phyloP scores from a whole-genome alignment of 1,139 yeast genomes.

The Geotrichum candidum region DNA sequence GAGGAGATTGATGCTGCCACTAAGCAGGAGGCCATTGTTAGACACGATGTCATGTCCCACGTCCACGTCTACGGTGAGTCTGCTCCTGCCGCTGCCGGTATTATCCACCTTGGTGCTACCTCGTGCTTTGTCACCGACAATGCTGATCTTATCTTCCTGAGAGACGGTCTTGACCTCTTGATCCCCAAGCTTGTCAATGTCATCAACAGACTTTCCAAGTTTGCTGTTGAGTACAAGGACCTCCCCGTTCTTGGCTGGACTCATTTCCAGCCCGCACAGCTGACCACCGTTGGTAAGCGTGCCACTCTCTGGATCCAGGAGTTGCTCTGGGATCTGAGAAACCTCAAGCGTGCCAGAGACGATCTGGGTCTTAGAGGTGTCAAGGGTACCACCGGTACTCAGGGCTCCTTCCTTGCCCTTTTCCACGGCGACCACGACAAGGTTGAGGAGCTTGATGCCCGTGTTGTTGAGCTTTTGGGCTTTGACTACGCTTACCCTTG shows the following conservation, averaged over 20 bases:
- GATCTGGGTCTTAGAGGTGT: slow-evolving; percentile 97
- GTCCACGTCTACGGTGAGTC: slow-evolving; percentile 91
- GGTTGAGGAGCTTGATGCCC: slow-evolving; percentile 85
- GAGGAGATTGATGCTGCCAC: slow-evolving; percentile 86
- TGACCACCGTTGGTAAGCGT: slow-evolving; percentile 97
- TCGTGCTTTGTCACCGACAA: slow-evolving; percentile 97
- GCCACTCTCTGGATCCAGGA: slow-evolving; percentile 98
- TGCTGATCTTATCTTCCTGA: slow-evolving; percentile 91
- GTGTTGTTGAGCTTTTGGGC: slow-evolving; percentile 88
- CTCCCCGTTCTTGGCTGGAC: slow-evolving; percentile 98
- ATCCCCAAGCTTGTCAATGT: slow-evolving; percentile 95
- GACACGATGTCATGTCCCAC: slow-evolving; percentile 99
- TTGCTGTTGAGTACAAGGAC: slow-evolving; percentile 89
- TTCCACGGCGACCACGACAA: slow-evolving; percentile 96
- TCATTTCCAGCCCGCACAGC: slow-evolving; percentile 98
- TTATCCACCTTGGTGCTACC: slow-evolving; percentile 97
- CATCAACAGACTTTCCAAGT: slow-evolving; percentile 78
- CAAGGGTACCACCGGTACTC: slow-evolving; percentile 99
- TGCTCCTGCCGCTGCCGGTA: slow-evolving; percentile 95
- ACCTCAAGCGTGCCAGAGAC: slow-evolving; percentile 90
- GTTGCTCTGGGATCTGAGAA: slow-evolving; percentile 94
- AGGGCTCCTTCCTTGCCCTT: slow-evolving; percentile 88
- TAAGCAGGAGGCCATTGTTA: slow-evolving; percentile 91
- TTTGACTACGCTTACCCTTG: slow-evolving; percentile 94
- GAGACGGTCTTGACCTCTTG: slow-evolving; percentile 90